Base-by-base conservation (phyloP, 352 stramenopile species). In the Phytophthora agathidicida region DNA sequence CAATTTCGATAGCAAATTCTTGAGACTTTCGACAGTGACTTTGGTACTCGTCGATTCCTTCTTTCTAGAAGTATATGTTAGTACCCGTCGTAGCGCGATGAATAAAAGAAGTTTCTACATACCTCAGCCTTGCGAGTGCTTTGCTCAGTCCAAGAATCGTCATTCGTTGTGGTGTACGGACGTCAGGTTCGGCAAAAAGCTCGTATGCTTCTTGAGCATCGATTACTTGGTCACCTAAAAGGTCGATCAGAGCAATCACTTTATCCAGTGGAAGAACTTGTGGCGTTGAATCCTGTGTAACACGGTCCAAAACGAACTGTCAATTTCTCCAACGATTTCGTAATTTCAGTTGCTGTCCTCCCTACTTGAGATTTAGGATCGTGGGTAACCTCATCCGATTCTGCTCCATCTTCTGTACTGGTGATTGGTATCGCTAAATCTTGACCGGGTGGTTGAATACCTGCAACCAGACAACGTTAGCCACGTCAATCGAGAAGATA, bases 171-270 rank as follows among this genome's bases (percentile, higher is more conserved):
- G 49, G 62, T 0, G 37, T 19, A 2, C 22, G 6, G 3, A 39
- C 49, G 14, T 75, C 69, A 13, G 37, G 49, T 2, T 73, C 59
- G 2, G 70, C 56, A 53, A 63, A 78, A 6, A 64, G 13, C 28
- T 88, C 68, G 43, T 89, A 92, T 2, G 64, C 61, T 42, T 85
- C 82, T 22, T 76, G 74, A 7, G 80, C 80, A 19, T 87, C 69
- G 3, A 70, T 72, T 0, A 92, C 80, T 45, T 80, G 58, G 16
- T 92, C 80, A 0, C 82, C 82, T 1, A 92, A 60, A 17, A 80
- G 71, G 52, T 92, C 80, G 16, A 92, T 66, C 26, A 92, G 30
- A 5, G 73, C 65, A 24, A 88, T 62, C 38, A 90, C 80, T 32
- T 73, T 71, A 13, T 81, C 60, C 13, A 73, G 60, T 0, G 75